These are phyloP conservation scores for Calonectria henricotiae DNA, from an alignment of 2,329 filamentous ascomycete species.

Conservation along the genomic window DNA sequence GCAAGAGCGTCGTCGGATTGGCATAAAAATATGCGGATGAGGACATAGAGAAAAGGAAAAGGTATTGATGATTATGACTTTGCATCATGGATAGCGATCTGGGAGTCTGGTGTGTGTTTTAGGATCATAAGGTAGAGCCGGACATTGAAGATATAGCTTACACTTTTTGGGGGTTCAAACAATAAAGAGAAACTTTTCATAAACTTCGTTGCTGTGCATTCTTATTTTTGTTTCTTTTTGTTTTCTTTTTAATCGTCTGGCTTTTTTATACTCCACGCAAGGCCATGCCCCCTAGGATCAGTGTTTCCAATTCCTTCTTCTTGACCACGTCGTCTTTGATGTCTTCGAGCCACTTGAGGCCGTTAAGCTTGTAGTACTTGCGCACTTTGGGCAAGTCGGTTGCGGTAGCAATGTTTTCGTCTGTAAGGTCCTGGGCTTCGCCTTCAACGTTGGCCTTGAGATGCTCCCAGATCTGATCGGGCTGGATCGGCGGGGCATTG, in stretches of 20 bases:
- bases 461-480: slow-evolving; percentile 72
- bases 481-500: slow-evolving; percentile 60
- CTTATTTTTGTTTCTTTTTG: background rate
- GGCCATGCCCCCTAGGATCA: slow-evolving; percentile 85
- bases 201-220: slow-evolving; percentile 16
- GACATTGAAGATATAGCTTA: slow-evolving; percentile 53
- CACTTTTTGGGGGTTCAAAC: slow-evolving; percentile 38
- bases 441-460: slow-evolving; percentile 77
- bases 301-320: slow-evolving; percentile 75
- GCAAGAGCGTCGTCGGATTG: slow-evolving; percentile 62
- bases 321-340: slow-evolving; percentile 63
- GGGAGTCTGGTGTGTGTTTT: slow-evolving; percentile 51
- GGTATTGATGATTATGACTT: slow-evolving; percentile 44
- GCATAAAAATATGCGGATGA: slow-evolving; percentile 48
- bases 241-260: background rate
- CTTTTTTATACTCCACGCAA: slow-evolving; percentile 59
- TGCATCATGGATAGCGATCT: slow-evolving; percentile 54
- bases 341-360: slow-evolving; percentile 67
- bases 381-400: slow-evolving; percentile 80
- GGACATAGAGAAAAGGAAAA: slow-evolving; percentile 33
- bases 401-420: slow-evolving; percentile 72
- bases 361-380: slow-evolving; percentile 90
- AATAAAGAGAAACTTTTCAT: slow-evolving; percentile 21
- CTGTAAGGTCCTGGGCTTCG: slow-evolving; percentile 71
- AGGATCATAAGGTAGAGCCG: slow-evolving; percentile 49